Evolutionary conservation across 192 early-diverging fungal species (phyloP).

Genomic region (Pilaira anomala): DNA sequence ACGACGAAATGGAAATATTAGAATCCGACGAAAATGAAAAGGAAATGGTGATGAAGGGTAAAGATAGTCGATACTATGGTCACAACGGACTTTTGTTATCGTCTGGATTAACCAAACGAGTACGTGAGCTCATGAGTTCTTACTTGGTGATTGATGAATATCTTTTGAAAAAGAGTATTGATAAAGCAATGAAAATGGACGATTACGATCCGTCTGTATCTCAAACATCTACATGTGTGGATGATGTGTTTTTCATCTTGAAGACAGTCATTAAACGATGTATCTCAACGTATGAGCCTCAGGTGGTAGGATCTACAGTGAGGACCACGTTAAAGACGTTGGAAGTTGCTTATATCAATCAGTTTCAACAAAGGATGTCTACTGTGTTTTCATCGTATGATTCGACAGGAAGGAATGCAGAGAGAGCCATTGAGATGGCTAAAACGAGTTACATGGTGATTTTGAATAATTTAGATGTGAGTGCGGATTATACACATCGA

Average conservation of each 20-base stretch:
- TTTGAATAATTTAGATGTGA: constrained; percentile 88
- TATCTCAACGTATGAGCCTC: constrained; percentile 68
- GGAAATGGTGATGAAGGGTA: constrained; percentile 27
- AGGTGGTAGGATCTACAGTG: constrained; percentile 67
- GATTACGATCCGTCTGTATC: constrained; percentile 44
- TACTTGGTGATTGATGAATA: constrained; percentile 77
- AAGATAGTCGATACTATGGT: constrained; percentile 44
- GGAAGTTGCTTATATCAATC: constrained; percentile 65
- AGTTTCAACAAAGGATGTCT: constrained; percentile 59
- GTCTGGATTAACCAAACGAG: constrained; percentile 57
- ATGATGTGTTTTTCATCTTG: constrained; percentile 92
- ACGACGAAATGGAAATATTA: constrained; percentile 42
- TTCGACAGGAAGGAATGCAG: background rate
- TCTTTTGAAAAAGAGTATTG: constrained; percentile 64
- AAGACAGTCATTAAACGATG: constrained; percentile 71
- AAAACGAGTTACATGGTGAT: constrained; percentile 67
- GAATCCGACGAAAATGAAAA: constrained; percentile 19
- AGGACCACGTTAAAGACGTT: constrained; percentile 62
- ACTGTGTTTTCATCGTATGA: constrained; percentile 44
- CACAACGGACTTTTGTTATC: constrained; percentile 52
- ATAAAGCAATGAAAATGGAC: constrained; percentile 77
- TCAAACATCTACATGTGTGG: constrained; percentile 68
- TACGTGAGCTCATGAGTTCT: constrained; percentile 61
- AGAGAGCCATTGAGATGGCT: constrained; percentile 52
- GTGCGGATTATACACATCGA: constrained; percentile 73